Conservation (phyloP, 2,329 filamentous ascomycete genomes). For the Cryphonectria nitschkei region DNA sequence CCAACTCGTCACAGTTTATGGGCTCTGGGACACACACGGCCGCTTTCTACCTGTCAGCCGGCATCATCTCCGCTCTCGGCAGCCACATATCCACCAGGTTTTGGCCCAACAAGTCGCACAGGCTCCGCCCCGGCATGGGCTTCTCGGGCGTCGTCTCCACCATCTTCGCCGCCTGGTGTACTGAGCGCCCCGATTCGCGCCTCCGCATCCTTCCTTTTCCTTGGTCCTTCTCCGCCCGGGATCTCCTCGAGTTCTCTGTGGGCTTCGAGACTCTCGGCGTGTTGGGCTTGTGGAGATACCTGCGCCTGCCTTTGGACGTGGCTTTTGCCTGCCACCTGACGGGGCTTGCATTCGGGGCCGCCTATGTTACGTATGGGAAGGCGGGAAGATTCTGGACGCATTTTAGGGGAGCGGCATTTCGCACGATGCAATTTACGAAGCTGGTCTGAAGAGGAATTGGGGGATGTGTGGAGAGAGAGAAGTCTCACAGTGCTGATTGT, state of each 20-base stretch:
- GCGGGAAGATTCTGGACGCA: slow-evolving; percentile 30
- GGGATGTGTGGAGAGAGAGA: not conserved
- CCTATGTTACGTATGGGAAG: slow-evolving; percentile 33
- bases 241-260: slow-evolving; percentile 29
- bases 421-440: slow-evolving; percentile 19
- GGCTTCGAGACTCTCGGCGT: slow-evolving; percentile 34
- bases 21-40: slow-evolving; percentile 33
- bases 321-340: slow-evolving; percentile 31
- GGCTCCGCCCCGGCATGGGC: slow-evolving; percentile 31
- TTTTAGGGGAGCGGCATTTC: slow-evolving; percentile 28
- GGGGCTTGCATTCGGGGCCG: slow-evolving; percentile 32
- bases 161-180: slow-evolving; percentile 32
- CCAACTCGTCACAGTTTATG: slow-evolving; percentile 29
- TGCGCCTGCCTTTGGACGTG: slow-evolving; percentile 28
- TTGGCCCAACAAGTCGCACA: slow-evolving; percentile 28
- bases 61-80: slow-evolving; percentile 31
- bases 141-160: slow-evolving; percentile 35
- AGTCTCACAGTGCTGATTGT: not conserved
- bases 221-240: slow-evolving; percentile 29
- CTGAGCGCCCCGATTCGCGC: slow-evolving; percentile 28
- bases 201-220: slow-evolving; percentile 33
- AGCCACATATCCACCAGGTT: slow-evolving; percentile 30
- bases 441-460: slow-evolving; percentile 8
- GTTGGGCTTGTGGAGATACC: slow-evolving; percentile 31
- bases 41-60: slow-evolving; percentile 35